Evolutionary conservation across 2,329 filamentous ascomycete genomes (phyloP).

Genomic region (Ceratocystis eucalypticola): DNA sequence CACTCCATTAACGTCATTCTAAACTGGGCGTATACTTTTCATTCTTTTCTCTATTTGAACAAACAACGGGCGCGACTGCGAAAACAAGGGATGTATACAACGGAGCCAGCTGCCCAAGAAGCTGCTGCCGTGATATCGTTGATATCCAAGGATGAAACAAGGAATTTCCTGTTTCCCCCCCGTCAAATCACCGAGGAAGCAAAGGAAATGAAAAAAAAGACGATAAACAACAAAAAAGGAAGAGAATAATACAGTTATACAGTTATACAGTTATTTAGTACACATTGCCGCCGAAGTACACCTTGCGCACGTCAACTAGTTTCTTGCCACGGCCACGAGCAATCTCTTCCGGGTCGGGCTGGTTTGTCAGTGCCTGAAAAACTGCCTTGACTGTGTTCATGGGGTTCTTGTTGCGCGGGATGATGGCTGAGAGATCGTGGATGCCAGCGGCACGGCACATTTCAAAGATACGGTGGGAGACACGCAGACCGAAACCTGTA

Average conservation of each 20-base stretch:
- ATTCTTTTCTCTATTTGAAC: constrained; percentile 8
- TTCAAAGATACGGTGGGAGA: constrained; percentile 84
- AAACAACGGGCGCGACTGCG: not conserved
- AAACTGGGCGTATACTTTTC: not conserved
- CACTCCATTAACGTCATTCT: not conserved
- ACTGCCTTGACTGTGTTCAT: constrained; percentile 97
- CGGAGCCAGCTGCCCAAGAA: not conserved
- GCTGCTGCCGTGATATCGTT: constrained; percentile 4
- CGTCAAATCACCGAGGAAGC: not conserved
- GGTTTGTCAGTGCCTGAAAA: constrained; percentile 66
- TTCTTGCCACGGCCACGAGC: constrained; percentile 85
- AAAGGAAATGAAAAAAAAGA: not conserved
- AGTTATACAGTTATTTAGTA: constrained; percentile 30
- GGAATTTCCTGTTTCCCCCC: not conserved
- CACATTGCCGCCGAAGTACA: constrained; percentile 80
- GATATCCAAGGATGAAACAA: constrained; percentile 11
- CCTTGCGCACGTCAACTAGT: constrained; percentile 87
- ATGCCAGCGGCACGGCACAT: constrained; percentile 82
- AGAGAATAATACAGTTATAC: not conserved
- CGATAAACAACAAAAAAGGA: not conserved
- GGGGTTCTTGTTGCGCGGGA: constrained; percentile 77
- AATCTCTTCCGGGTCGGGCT: constrained; percentile 78
- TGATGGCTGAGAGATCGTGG: constrained; percentile 68
- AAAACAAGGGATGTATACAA: too few relatives aligned
- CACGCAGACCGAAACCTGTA: constrained; percentile 82